phyloP scores from a whole-genome alignment of 768 basidiomycete genomes.

The Tylopilus intermedius region DNA sequence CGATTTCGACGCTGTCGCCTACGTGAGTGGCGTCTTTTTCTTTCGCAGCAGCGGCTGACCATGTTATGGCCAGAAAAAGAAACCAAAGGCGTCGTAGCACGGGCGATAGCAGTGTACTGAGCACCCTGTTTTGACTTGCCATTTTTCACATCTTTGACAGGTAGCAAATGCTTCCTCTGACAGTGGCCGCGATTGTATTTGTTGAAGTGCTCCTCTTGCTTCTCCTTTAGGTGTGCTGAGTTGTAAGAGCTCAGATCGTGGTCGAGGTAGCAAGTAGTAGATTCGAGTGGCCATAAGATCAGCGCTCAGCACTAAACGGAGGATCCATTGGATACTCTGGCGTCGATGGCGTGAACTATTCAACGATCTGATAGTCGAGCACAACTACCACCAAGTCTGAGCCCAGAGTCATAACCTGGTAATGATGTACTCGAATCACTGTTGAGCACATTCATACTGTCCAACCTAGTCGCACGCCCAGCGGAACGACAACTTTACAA shows the following conservation, averaged over 20 bases:
- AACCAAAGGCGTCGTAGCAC: slow-evolving; percentile 24
- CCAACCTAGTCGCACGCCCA: not conserved
- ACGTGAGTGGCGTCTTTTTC: slow-evolving; percentile 50
- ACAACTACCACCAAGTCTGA: not conserved
- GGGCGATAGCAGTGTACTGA: not conserved
- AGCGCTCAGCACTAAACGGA: too few relatives aligned
- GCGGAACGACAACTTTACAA: not conserved
- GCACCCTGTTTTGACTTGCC: not conserved
- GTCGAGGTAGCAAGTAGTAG: too few relatives aligned
- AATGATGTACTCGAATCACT: too few relatives aligned
- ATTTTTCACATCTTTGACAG: not conserved
- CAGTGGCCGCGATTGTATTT: not conserved
- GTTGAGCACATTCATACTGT: not conserved
- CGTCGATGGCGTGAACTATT: not conserved
- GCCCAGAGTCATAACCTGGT: too few relatives aligned
- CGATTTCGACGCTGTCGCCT: slow-evolving; percentile 73
- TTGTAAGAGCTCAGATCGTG: not conserved
- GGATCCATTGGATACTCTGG: too few relatives aligned
- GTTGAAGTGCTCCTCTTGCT: not conserved
- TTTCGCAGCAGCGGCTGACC: not conserved
- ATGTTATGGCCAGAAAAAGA: slow-evolving; percentile 32
- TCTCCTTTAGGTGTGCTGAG: not conserved
- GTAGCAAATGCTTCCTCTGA: not conserved
- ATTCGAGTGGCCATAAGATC: too few relatives aligned
- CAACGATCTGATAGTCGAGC: not conserved